Evolutionary conservation across 148 eudicot genomes (phyloP).

Genomic region (Camellia granthamiana): DNA sequence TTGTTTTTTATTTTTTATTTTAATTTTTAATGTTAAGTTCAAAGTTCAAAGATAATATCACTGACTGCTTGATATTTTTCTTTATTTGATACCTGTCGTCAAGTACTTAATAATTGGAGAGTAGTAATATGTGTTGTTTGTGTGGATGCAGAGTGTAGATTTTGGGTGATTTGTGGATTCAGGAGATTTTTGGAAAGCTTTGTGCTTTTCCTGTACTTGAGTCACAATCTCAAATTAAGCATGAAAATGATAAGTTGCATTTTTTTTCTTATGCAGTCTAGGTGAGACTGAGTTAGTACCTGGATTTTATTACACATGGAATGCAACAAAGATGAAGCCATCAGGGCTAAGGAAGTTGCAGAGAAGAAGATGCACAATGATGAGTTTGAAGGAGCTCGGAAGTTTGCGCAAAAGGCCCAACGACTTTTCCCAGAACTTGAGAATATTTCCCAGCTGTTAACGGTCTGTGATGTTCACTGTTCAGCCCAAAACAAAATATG

Average conservation of each 20-base stretch:
- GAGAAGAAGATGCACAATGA: slow-evolving; percentile 33
- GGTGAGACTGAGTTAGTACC: slow-evolving; percentile 8
- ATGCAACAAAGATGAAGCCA: slow-evolving; percentile 49
- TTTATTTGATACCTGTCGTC: background rate
- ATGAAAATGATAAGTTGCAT: background rate
- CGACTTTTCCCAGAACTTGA: slow-evolving; percentile 39
- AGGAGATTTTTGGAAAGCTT: background rate
- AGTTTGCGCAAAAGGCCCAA: slow-evolving; percentile 35
- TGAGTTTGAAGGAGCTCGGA: slow-evolving; percentile 47
- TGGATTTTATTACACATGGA: slow-evolving; percentile 31
- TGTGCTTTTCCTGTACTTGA: background rate
- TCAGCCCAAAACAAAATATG: slow-evolving; percentile 31
- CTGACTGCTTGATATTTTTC: background rate
- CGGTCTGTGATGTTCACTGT: slow-evolving; percentile 44
- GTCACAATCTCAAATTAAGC: background rate
- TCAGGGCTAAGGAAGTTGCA: slow-evolving; percentile 41
- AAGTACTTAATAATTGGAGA: background rate
- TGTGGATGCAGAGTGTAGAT: slow-evolving; percentile 14
- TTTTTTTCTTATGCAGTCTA: background rate
- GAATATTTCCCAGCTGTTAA: slow-evolving; percentile 36
- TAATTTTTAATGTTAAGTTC: background rate
- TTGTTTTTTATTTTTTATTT: background rate
- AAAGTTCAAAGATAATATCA: background rate
- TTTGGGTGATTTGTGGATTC: background rate
- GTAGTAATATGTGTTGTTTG: background rate